These are phyloP conservation scores for Aureobasidium namibiae DNA, from an alignment of 2,329 filamentous ascomycete species.

Conservation along the genomic window DNA sequence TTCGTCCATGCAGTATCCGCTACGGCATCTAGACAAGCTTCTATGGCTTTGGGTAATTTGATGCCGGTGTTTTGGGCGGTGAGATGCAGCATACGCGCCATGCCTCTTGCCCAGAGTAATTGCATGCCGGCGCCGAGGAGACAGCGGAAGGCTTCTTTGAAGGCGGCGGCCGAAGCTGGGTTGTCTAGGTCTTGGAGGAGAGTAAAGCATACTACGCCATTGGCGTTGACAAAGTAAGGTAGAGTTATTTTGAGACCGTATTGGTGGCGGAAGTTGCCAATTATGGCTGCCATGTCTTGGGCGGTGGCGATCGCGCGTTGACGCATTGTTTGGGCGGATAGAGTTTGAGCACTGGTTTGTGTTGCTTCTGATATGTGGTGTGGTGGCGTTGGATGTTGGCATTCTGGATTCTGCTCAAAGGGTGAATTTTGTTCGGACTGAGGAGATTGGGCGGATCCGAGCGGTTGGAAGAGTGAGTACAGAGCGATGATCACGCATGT, in stretches of 20 bases:
- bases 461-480: not conserved
- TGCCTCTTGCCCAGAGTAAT: slow-evolving; percentile 5
- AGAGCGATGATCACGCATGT: slow-evolving; percentile 4
- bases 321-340: not conserved
- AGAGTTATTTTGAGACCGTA: slow-evolving; percentile 13
- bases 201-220: slow-evolving; percentile 9
- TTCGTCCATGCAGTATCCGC: not conserved
- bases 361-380: not conserved
- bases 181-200: slow-evolving; percentile 4
- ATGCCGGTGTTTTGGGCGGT: not conserved
- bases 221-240: slow-evolving; percentile 8
- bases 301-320: not conserved
- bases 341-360: not conserved
- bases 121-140: slow-evolving; percentile 13
- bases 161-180: not conserved
- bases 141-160: slow-evolving; percentile 14
- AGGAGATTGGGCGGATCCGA: not conserved
- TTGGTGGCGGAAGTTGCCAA: slow-evolving; percentile 10
- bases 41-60: not conserved
- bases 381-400: not conserved
- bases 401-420: not conserved
- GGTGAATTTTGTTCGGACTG: not conserved
- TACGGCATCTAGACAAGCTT: not conserved
- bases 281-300: not conserved
- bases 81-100: slow-evolving; percentile 12